Evolutionary conservation across 2,329 filamentous ascomycete species (phyloP), one percentile per base, ranked within the genome.

Genomic region (Aspergillus sp.): DNA sequence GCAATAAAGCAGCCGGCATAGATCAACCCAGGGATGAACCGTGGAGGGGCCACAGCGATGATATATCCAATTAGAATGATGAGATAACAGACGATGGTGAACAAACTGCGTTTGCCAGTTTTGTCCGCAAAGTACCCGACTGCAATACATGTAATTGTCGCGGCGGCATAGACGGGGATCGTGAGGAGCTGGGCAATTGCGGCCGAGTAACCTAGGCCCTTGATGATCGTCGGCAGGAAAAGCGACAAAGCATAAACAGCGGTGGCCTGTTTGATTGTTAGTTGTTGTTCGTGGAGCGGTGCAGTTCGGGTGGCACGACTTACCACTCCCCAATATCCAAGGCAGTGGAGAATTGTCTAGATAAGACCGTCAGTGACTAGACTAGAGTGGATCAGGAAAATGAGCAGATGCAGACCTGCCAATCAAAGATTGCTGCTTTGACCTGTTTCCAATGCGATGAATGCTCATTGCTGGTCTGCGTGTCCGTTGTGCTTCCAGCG

Each of bases 41-140:
- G 70, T 1, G 69, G 28, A 30, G 68, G 3, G 71, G 74, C 22
- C 68, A 69, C 87, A 1, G 85, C 74, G 2, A 84, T 74, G 73
- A 87, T 86, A 58, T 83, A 68, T 28, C 78, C 72, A 67, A 88
- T 78, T 71, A 47, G 15, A 4, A 47, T 30, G 13, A 30, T 8
- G 43, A 43, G 19, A 48, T 48, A 56, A 82, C 49, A 83, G 11
- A 77, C 73, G 13, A 88, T 72, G 51, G 89, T 81, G 63, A 87
- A 89, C 0, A 84, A 84, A 19, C 75, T 78, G 23, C 77, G 71
- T 69, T 84, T 83, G 23, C 84, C 80, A 74, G 7, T 79, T 77
- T 79, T 77, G 66, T 89, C 87, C 0, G 87, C 87, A 79, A 86
- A 67, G 64, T 81, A 87, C 0, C 86, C 86, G 0, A 82, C 78